Evolutionary conservation across 169 alveolate genomes (phyloP).

Genomic region (Cryptosporidium canis): DNA sequence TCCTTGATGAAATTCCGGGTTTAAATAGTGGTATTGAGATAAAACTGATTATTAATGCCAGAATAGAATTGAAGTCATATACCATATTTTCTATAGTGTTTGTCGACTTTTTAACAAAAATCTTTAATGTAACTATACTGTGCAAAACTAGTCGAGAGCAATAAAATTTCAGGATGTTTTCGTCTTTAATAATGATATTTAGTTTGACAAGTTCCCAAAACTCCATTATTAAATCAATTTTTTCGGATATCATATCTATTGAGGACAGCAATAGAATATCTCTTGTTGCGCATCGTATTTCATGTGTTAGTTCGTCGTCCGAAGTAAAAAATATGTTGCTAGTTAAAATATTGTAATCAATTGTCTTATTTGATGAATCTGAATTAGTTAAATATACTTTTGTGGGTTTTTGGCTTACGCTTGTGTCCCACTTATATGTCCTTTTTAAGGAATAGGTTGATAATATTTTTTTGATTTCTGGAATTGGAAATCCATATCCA

Average conservation of each 20-base stretch:
- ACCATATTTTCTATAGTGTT: background rate
- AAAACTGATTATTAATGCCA: slow-evolving; percentile 42
- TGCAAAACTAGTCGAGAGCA: slow-evolving; percentile 45
- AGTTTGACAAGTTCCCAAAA: background rate
- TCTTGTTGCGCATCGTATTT: background rate
- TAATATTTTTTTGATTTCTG: background rate
- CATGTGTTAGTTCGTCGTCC: background rate
- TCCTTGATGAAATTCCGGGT: slow-evolving; percentile 49
- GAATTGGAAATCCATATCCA: background rate
- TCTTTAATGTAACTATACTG: background rate
- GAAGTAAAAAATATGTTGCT: background rate
- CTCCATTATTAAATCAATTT: background rate
- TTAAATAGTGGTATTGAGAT: slow-evolving; percentile 35
- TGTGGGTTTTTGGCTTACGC: background rate
- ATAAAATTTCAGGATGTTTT: background rate
- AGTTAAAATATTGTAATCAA: background rate
- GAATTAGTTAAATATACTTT: background rate
- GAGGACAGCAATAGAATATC: background rate
- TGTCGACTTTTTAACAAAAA: slow-evolving; percentile 14
- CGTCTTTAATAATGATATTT: background rate
- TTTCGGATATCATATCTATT: background rate
- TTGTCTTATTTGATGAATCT: background rate
- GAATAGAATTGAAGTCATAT: background rate
- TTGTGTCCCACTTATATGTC: background rate
- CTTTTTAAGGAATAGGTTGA: background rate